Evolutionary conservation across 1,139 yeast species (phyloP).

Genomic region (Scheffersomyces segobiensis): DNA sequence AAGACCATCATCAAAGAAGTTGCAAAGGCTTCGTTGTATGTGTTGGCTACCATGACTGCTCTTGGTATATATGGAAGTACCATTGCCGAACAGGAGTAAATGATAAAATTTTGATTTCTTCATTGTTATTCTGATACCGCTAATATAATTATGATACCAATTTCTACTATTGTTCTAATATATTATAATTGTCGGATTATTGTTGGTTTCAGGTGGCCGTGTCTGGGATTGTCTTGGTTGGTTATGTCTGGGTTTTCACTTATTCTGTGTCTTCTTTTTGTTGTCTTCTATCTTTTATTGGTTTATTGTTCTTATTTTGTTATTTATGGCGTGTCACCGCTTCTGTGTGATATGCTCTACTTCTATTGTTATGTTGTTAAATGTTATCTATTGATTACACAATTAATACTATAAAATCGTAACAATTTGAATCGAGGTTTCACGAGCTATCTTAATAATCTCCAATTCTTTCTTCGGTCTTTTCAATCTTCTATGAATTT

Average conservation of each 20-base stretch:
- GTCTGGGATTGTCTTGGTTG: neutral
- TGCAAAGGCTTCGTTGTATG: conserved; percentile 37
- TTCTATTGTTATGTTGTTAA: neutral
- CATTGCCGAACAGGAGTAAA: conserved; percentile 5
- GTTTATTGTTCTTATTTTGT: neutral
- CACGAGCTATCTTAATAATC: neutral
- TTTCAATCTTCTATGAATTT: neutral
- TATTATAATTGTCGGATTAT: neutral
- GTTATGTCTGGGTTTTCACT: conserved; percentile 1
- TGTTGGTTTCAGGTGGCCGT: neutral
- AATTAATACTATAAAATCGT: neutral
- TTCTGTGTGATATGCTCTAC: neutral
- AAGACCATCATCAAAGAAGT: conserved; percentile 31
- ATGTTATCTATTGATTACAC: neutral
- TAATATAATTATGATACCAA: neutral
- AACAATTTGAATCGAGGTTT: neutral
- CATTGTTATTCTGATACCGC: neutral
- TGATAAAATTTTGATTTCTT: neutral
- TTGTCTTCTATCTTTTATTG: neutral
- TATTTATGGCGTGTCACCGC: neutral
- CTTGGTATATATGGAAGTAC: conserved; percentile 39
- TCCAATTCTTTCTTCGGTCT: neutral
- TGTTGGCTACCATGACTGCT: conserved; percentile 36
- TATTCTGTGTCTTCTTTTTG: neutral
- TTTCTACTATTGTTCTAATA: neutral